These are phyloP conservation scores for Lizanozyma gosingica DNA, from an alignment of 1,139 yeast species.

Conservation along the genomic window DNA sequence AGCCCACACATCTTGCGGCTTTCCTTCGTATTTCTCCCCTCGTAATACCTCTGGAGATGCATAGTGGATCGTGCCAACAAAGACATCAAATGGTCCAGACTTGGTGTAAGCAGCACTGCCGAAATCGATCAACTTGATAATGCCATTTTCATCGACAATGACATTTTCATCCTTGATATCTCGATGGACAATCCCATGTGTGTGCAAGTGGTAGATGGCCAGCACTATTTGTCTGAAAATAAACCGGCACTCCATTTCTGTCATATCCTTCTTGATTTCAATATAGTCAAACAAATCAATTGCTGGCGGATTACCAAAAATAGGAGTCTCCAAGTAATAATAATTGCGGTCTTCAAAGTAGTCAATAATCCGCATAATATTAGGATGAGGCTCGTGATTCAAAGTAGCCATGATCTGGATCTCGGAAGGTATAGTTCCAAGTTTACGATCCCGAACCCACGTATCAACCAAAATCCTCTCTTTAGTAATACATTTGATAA, in stretches of 20 bases:
- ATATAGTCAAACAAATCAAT: conserved; percentile 87
- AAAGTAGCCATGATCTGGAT: conserved; percentile 84
- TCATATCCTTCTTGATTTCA: conserved; percentile 73
- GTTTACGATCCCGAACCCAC: conserved; percentile 85
- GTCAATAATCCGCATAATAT: conserved; percentile 75
- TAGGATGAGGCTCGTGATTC: conserved; percentile 72
- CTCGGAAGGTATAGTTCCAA: conserved; percentile 93
- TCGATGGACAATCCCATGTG: conserved; percentile 82
- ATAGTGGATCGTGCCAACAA: conserved; percentile 94
- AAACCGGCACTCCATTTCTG: conserved; percentile 63
- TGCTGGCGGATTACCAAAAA: conserved; percentile 83
- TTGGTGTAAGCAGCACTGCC: conserved; percentile 88
- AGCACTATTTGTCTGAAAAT: conserved; percentile 75
- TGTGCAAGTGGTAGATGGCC: conserved; percentile 74
- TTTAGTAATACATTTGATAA: conserved; percentile 82
- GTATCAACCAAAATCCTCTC: conserved; percentile 92
- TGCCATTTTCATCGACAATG: conserved; percentile 70
- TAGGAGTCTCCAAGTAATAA: conserved; percentile 84
- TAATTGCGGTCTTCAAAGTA: conserved; percentile 86
- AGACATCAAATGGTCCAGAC: conserved; percentile 93
- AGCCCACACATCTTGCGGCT: conserved; percentile 96
- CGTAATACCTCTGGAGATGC: conserved; percentile 94
- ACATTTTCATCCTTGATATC: conserved; percentile 94
- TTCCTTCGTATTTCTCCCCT: conserved; percentile 85
- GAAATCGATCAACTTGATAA: conserved; percentile 82